These are phyloP conservation scores for Neurospora sp. DNA, from an alignment of 2,329 filamentous ascomycete genomes.

Conservation along the genomic window DNA sequence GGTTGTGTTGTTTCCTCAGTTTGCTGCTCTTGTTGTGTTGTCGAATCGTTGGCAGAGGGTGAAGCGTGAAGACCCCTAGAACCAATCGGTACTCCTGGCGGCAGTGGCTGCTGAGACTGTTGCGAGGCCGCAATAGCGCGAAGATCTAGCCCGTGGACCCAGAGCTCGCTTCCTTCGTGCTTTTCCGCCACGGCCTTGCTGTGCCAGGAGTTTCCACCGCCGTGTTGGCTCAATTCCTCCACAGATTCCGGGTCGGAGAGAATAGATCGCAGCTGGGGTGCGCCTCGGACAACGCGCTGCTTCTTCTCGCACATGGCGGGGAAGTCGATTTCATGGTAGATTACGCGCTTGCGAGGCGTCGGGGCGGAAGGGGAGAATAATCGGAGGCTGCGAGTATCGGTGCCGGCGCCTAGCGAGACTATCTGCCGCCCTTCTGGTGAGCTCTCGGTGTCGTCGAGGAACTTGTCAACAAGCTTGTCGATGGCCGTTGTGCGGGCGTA, in stretches of 20 bases:
- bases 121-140: slow-evolving; percentile 29
- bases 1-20: background rate
- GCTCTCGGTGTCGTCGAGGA: slow-evolving; percentile 41
- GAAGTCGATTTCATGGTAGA: slow-evolving; percentile 94
- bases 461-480: slow-evolving; percentile 64
- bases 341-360: slow-evolving; percentile 29
- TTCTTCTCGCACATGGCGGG: slow-evolving; percentile 62
- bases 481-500: slow-evolving; percentile 82
- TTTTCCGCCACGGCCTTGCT: slow-evolving; percentile 23
- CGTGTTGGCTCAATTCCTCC: slow-evolving; percentile 11
- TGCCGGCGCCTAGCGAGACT: slow-evolving; percentile 85
- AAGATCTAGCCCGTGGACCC: slow-evolving; percentile 61
- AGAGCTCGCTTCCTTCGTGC: slow-evolving; percentile 32
- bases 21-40: background rate
- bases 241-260: slow-evolving; percentile 25
- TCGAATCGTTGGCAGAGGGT: background rate
- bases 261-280: slow-evolving; percentile 30
- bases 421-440: slow-evolving; percentile 55
- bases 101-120: slow-evolving; percentile 27
- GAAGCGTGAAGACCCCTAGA: background rate
- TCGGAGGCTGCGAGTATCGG: slow-evolving; percentile 81
- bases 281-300: slow-evolving; percentile 41
- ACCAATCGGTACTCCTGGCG: background rate
- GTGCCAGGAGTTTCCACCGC: slow-evolving; percentile 29
- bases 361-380: slow-evolving; percentile 48